Evolutionary conservation across 352 stramenopile genomes (phyloP).

Genomic region (Phytophthora cactorum): DNA sequence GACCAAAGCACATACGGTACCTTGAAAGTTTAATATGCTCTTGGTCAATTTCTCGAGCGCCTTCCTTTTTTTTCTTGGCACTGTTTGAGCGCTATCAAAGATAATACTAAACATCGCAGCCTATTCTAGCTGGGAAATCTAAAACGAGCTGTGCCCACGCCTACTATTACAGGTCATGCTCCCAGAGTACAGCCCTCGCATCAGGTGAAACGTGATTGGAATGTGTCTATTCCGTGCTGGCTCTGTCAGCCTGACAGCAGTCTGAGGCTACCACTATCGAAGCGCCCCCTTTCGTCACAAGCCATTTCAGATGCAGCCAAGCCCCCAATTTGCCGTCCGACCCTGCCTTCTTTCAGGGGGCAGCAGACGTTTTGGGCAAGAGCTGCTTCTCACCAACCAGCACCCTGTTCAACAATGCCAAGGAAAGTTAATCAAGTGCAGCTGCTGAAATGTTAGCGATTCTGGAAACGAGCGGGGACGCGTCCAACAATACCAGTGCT

Average conservation of each 20-base stretch:
- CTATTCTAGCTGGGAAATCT: background rate
- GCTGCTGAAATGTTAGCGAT: background rate
- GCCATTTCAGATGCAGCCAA: background rate
- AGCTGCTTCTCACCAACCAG: background rate
- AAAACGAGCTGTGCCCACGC: background rate
- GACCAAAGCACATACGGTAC: too few relatives aligned
- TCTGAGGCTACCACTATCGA: background rate
- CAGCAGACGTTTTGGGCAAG: background rate
- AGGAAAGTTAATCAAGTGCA: background rate
- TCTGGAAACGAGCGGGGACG: background rate
- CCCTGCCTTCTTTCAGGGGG: background rate
- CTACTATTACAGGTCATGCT: background rate
- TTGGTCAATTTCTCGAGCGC: too few relatives aligned
- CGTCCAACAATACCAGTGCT: background rate
- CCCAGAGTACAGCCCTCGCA: background rate
- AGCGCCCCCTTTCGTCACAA: background rate
- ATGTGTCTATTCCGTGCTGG: background rate
- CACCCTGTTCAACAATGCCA: background rate
- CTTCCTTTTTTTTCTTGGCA: too few relatives aligned
- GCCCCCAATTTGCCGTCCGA: background rate
- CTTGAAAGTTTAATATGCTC: too few relatives aligned
- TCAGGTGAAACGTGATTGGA: background rate
- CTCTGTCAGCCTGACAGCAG: background rate
- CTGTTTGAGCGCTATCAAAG: too few relatives aligned
- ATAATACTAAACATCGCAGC: background rate